Conservation (phyloP, 306 rosid genomes). For the Dryas alaskensis region DNA sequence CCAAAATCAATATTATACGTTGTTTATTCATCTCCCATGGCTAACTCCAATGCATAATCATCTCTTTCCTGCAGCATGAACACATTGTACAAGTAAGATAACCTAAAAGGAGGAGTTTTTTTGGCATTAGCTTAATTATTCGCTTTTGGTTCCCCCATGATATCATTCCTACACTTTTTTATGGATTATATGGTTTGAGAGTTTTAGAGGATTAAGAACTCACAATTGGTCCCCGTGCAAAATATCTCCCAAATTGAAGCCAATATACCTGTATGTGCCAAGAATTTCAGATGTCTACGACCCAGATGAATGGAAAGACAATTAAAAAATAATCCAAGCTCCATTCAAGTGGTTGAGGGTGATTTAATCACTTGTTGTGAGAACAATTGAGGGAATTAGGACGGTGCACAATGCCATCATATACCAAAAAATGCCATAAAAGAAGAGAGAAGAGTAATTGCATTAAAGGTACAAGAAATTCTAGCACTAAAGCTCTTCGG, state of each 20-base stretch:
- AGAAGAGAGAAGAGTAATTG: background rate
- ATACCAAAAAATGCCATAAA: background rate
- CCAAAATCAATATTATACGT: conserved; percentile 21
- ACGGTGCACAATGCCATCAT: background rate
- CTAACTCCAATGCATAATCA: conserved; percentile 96
- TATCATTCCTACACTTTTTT: background rate
- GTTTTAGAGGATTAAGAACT: conserved; percentile 34
- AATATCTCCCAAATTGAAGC: conserved; percentile 98
- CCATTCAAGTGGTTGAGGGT: background rate
- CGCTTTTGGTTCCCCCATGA: background rate
- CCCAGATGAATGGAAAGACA: conserved; percentile 6
- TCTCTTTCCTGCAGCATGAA: conserved; percentile 78
- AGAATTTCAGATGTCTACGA: conserved; percentile 7
- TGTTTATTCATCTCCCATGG: conserved; percentile 86
- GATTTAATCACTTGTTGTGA: background rate
- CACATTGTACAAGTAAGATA: conserved; percentile 20
- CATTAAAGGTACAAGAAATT: background rate
- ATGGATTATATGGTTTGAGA: background rate
- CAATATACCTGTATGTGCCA: conserved; percentile 77
- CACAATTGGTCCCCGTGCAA: conserved; percentile 95
- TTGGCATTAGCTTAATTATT: background rate
- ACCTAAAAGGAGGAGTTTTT: conserved; percentile 3
- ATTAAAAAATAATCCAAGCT: background rate
- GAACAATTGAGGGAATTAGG: background rate
- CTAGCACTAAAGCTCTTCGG: background rate